Evolutionary conservation across 495 filamentous ascomycete species (phyloP), one percentile per base, ranked within the genome.

Genomic region (Aspergillus sclerotiicarbonarius): DNA sequence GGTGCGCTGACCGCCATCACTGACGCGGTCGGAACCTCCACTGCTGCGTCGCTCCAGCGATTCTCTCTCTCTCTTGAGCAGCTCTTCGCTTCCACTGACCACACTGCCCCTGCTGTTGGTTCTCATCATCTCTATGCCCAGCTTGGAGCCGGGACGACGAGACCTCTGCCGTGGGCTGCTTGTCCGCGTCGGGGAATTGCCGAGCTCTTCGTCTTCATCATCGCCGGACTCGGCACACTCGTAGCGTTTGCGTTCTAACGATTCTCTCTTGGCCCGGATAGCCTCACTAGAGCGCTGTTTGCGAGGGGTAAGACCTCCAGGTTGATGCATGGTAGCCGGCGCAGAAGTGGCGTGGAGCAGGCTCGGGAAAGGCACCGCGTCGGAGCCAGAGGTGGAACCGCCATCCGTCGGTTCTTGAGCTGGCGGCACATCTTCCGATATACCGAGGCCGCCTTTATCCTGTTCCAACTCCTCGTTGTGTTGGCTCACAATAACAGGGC

Each of bases 81-180:
- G 59, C 39, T 80, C 76, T 53, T 80, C 77, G 47, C 70, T 75
- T 19, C 75, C 74, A 53, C 78, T 81, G 43, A 89, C 84, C 39
- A 95, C 83, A 65, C 91, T 96, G 25, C 92, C 92, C 55, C 90
- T 86, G 57, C 90, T 94, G 69, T 96, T 95, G 20, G 91, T 95
- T 18, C 92, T 84, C 90, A 96, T 92, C 92, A 96, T 96, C 72
- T 96, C 92, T 37, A 87, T 90, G 2, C 90, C 90, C 1, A 96
- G 81, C 68, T 96, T 96, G 2, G 90, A 95, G 30, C 80, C 87
- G 31, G 78, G 77, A n/a, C 83, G 76, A 30, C 75, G 71, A 9
- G 67, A 66, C 21, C 77, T 79, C 31, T 67, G 57, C 41, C 79
- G 76, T 6, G 88, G 87, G 58, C 82, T 87, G 59, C 80, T 81